phyloP scores from a whole-genome alignment of 2,329 filamentous ascomycete species.

The Blastomyces percursus region DNA sequence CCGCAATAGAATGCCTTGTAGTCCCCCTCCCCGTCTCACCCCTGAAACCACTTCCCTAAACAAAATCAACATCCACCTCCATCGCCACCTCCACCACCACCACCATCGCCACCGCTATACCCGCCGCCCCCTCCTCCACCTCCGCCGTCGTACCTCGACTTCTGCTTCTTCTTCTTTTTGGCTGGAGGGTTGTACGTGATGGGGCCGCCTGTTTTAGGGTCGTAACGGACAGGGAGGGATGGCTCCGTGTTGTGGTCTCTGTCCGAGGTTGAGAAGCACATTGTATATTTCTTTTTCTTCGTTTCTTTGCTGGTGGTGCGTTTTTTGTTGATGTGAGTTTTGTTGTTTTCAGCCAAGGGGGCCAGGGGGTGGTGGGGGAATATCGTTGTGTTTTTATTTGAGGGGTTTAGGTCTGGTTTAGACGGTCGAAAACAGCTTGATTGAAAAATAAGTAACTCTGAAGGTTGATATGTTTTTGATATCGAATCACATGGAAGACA shows the following conservation, averaged over 20 bases:
- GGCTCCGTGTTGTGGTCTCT: neutral
- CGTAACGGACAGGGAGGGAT: neutral
- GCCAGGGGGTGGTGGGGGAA: too few species aligned
- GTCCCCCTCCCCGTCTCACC: too few species aligned
- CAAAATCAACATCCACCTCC: neutral
- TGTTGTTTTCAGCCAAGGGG: neutral
- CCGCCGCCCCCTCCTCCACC: neutral
- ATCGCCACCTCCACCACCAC: neutral
- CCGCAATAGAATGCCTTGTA: too few species aligned
- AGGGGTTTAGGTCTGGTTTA: neutral
- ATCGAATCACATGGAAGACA: neutral
- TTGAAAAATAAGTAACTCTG: neutral
- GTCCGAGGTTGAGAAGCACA: neutral
- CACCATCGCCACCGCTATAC: neutral
- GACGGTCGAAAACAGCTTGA: neutral
- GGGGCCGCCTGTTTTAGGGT: neutral
- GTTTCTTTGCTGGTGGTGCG: neutral
- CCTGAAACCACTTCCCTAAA: neutral
- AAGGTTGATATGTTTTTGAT: neutral
- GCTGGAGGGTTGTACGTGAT: too few species aligned
- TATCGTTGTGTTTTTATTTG: neutral
- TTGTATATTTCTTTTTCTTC: neutral
- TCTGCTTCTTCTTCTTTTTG: neutral
- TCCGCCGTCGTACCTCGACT: too few species aligned
- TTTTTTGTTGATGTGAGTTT: neutral